phyloP scores from a whole-genome alignment of 2,329 filamentous ascomycete species.

The Exophiala aquamarina region DNA sequence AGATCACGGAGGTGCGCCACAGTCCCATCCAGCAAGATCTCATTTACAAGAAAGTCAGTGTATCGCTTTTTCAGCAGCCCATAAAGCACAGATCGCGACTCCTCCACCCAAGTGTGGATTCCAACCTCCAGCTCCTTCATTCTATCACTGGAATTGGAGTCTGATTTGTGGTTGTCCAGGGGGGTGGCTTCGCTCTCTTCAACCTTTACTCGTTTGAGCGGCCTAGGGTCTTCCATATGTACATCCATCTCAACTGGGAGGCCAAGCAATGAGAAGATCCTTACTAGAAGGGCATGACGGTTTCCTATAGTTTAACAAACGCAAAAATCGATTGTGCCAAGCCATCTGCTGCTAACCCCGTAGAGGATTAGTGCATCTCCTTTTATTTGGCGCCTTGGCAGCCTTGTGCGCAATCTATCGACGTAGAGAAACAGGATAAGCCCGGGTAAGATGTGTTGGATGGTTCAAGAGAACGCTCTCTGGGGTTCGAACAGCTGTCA shows the following conservation, averaged over 20 bases:
- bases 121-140: constrained; percentile 52
- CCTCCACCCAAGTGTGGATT: constrained; percentile 64
- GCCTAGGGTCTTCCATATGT: constrained; percentile 1
- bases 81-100: constrained; percentile 58
- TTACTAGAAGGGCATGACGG: too few species aligned
- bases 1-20: constrained; percentile 68
- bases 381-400: neutral
- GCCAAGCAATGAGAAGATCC: too few species aligned
- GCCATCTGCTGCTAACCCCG: neutral
- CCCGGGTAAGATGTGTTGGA: too few species aligned
- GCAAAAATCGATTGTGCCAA: constrained; percentile 3
- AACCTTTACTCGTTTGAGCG: constrained; percentile 27
- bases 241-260: too few species aligned
- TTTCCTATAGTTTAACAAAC: too few species aligned
- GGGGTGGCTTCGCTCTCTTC: constrained; percentile 12
- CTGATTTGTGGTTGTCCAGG: neutral
- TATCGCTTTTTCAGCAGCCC: constrained; percentile 74
- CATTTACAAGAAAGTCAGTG: constrained; percentile 90
- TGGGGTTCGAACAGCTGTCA: too few species aligned
- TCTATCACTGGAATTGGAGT: constrained; percentile 2
- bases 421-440: too few species aligned
- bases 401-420: neutral
- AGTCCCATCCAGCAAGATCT: constrained; percentile 73
- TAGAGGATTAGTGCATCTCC: constrained; percentile 1
- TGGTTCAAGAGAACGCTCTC: too few species aligned